Evolutionary conservation across 352 stramenopile genomes (phyloP).

Genomic region (Phytophthora meadii): DNA sequence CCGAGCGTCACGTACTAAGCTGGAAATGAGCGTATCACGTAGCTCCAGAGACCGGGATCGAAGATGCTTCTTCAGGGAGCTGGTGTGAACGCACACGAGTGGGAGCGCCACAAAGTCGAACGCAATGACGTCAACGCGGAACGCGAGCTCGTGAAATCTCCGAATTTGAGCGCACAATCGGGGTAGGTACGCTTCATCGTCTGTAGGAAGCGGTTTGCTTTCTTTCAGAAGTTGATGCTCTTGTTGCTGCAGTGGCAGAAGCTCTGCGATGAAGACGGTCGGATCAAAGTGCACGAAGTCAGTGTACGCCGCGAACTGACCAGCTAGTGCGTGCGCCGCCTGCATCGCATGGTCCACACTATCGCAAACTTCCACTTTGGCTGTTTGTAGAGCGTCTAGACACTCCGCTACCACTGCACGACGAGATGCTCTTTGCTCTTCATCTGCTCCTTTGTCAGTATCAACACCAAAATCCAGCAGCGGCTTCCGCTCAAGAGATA

Average conservation of each 20-base stretch:
- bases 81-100: constrained; percentile 81
- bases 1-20: constrained; percentile 77
- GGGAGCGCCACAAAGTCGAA: constrained; percentile 82
- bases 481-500: constrained; percentile 70
- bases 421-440: constrained; percentile 15
- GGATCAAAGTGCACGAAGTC: constrained; percentile 88
- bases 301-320: constrained; percentile 81
- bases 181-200: constrained; percentile 40
- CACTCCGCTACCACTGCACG: constrained; percentile 55
- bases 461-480: constrained; percentile 66
- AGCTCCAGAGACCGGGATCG: constrained; percentile 74
- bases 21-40: constrained; percentile 81
- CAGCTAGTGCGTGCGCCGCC: constrained; percentile 65
- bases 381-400: constrained; percentile 47
- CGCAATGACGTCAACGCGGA: constrained; percentile 65
- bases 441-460: background rate
- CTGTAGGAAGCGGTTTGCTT: constrained; percentile 19
- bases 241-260: constrained; percentile 51
- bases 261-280: constrained; percentile 69
- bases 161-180: constrained; percentile 76
- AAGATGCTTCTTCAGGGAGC: constrained; percentile 71
- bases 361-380: constrained; percentile 62
- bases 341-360: constrained; percentile 74
- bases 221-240: constrained; percentile 36
- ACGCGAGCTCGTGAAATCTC: constrained; percentile 74